phyloP scores from a whole-genome alignment of 1,284 basidiomycete species.

The Pascua guehoae region DNA sequence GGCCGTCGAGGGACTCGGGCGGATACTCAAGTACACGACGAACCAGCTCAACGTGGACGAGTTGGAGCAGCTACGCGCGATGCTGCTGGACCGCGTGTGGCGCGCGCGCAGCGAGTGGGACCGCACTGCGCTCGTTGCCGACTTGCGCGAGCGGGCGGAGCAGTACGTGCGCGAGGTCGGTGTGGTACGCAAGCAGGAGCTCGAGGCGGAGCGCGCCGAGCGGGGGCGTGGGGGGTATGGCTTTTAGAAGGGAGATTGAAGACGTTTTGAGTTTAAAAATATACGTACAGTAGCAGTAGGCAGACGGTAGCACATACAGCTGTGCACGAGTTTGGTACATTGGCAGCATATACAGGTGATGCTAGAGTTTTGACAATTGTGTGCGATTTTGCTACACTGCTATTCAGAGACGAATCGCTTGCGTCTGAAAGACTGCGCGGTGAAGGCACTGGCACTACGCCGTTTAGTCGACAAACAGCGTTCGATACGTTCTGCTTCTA shows the following conservation, averaged over 20 bases:
- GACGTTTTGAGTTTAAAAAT: background rate
- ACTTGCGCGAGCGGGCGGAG: constrained; percentile 49
- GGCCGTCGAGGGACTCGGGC: constrained; percentile 19
- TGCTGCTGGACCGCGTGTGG: constrained; percentile 77
- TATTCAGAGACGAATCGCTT: too few relatives aligned
- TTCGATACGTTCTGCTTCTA: too few relatives aligned
- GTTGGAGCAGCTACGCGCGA: constrained; percentile 87
- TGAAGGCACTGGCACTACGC: too few relatives aligned
- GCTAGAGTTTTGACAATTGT: too few relatives aligned
- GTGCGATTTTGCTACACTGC: too few relatives aligned
- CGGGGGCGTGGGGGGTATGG: background rate
- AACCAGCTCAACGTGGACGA: constrained; percentile 71
- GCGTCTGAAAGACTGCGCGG: too few relatives aligned
- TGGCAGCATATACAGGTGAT: too few relatives aligned
- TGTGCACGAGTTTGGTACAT: too few relatives aligned
- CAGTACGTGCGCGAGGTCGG: constrained; percentile 24
- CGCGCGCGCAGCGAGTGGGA: constrained; percentile 77
- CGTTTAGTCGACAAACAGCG: too few relatives aligned
- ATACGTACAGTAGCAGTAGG: background rate
- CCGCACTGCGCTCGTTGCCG: constrained; percentile 61
- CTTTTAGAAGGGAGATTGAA: background rate
- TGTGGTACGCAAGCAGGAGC: constrained; percentile 12
- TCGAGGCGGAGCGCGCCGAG: background rate
- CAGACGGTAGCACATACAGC: background rate
- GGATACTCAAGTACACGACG: constrained; percentile 50